Percentiles rank a stretch among this genome's conserved stretches.
phyloP scores from a whole-genome alignment of 1,284 basidiomycete genomes.

The Boletus mariae region DNA sequence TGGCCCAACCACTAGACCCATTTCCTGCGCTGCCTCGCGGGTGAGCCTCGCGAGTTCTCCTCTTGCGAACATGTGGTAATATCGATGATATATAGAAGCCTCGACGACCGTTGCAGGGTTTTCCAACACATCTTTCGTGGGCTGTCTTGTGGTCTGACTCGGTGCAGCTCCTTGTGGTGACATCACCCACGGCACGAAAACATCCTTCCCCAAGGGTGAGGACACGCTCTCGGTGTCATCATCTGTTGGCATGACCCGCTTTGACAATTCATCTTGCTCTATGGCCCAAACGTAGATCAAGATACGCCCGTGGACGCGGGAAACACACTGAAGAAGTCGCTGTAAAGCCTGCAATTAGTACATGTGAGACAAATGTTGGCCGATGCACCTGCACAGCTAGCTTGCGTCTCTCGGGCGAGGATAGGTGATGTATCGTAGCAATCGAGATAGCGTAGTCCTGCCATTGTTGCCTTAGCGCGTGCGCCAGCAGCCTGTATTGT shows the following conservation, averaged over 20 bases:
- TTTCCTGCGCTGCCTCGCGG: slow-evolving; percentile 52
- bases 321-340: slow-evolving; percentile 66
- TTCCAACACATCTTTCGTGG: background rate
- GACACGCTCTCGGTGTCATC: background rate
- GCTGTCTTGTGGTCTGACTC: slow-evolving; percentile 14
- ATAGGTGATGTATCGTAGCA: slow-evolving; percentile 91
- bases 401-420: slow-evolving; percentile 69
- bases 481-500: too few species aligned
- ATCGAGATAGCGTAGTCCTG: slow-evolving; percentile 95
- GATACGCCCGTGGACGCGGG: slow-evolving; percentile 66
- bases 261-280: slow-evolving; percentile 85
- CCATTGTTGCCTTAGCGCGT: slow-evolving; percentile 1
- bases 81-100: slow-evolving; percentile 66
- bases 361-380: background rate
- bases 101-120: slow-evolving; percentile 1
- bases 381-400: slow-evolving; percentile 64
- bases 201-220: slow-evolving; percentile 46
- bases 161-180: slow-evolving; percentile 25
- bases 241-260: slow-evolving; percentile 54
- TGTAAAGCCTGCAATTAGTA: slow-evolving; percentile 29
- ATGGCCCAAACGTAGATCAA: slow-evolving; percentile 99
- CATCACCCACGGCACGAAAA: slow-evolving; percentile 72
- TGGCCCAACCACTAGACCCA: slow-evolving; percentile 53
- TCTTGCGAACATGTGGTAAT: slow-evolving; percentile 89
- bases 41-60: slow-evolving; percentile 73